Conservation (phyloP, 345 rosid genomes). For the Eucalyptus cloeziana region DNA sequence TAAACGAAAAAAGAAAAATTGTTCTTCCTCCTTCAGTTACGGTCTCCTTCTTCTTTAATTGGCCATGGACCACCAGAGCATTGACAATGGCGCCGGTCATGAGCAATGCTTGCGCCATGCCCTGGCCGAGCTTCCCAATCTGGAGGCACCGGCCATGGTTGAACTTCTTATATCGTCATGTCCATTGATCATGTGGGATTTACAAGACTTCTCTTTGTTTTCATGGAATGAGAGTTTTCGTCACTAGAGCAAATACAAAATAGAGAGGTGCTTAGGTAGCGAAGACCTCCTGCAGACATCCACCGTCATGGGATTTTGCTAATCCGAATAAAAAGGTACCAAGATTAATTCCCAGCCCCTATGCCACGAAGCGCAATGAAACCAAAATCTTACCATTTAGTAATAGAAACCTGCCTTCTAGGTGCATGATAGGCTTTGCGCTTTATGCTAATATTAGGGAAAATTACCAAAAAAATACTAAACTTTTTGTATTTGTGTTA, state of each 20-base stretch:
- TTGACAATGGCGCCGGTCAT: background rate
- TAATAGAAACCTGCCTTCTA: background rate
- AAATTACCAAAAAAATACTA: too few species aligned
- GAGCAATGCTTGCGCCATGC: background rate
- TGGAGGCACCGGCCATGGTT: background rate
- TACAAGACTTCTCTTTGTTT: background rate
- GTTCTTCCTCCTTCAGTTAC: background rate
- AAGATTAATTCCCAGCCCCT: background rate
- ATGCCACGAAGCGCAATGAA: background rate
- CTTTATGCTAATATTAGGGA: background rate
- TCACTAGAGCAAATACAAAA: background rate
- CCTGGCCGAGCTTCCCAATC: background rate
- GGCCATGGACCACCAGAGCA: background rate
- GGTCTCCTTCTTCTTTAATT: background rate
- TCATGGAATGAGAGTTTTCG: background rate
- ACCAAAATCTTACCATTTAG: background rate
- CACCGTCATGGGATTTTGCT: background rate
- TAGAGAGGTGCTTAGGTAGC: background rate
- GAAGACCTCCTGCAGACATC: background rate
- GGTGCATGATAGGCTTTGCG: background rate
- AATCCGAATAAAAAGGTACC: background rate
- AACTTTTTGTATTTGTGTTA: fast-evolving
- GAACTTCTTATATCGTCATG: background rate
- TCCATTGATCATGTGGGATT: background rate
- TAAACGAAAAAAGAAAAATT: background rate